A percentile compares a stretch with the other conserved stretches of the same genome.
These are phyloP conservation scores for Dovyalis caffra DNA, from an alignment of 345 rosid species.

Conservation along the genomic window DNA sequence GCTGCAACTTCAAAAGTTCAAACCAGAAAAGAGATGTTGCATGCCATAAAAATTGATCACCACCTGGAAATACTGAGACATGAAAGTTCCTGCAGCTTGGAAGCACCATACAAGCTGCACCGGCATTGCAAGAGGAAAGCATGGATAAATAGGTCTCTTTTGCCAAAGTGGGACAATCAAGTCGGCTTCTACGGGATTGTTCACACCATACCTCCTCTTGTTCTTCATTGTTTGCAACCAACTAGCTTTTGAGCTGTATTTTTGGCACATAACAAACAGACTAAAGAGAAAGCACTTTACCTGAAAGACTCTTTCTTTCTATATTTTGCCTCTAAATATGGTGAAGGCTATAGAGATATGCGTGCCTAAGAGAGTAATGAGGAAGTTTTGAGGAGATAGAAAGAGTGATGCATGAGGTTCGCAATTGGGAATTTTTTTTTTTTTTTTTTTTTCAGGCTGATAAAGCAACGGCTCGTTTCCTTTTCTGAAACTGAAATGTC, in stretches of 20 bases:
- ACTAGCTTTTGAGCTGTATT: constrained; percentile 36
- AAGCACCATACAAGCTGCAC: constrained; percentile 12
- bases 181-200: constrained; percentile 13
- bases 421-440: constrained; percentile 5
- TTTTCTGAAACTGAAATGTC: constrained; percentile 46
- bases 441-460: constrained; percentile 28
- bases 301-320: constrained; percentile 22
- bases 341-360: constrained; percentile 12
- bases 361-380: constrained; percentile 22
- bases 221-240: not conserved
- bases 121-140: not conserved
- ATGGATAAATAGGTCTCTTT: not conserved
- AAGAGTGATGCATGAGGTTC: constrained; percentile 7
- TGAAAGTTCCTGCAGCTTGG: constrained; percentile 3
- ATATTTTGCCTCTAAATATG: constrained; percentile 12
- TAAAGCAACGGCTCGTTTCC: constrained; percentile 25
- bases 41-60: not conserved
- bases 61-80: not conserved
- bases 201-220: constrained; percentile 5
- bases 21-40: constrained; percentile 9
- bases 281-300: constrained; percentile 17
- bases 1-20: not conserved
- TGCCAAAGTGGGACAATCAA: constrained; percentile 4
- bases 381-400: constrained; percentile 22
- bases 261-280: constrained; percentile 27